Conservation (phyloP, 2,329 filamentous ascomycete genomes). For the Aureobasidium lini region DNA sequence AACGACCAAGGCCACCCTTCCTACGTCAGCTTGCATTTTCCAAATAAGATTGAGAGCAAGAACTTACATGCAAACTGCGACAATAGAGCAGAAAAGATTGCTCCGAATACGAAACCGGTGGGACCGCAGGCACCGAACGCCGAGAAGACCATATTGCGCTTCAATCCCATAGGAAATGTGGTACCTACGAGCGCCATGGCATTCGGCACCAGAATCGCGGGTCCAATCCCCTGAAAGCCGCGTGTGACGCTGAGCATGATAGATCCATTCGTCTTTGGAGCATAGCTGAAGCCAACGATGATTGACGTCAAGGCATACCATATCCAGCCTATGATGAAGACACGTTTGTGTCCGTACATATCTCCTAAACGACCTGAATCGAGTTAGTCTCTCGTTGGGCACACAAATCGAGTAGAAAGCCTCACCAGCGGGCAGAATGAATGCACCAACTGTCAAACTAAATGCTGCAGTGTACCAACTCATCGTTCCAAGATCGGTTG, state of each 20-base stretch:
- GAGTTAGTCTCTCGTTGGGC: not conserved
- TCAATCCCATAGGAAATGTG: slow-evolving; percentile 27
- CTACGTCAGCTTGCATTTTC: slow-evolving; percentile 24
- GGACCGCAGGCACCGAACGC: slow-evolving; percentile 32
- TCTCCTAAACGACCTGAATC: slow-evolving; percentile 32
- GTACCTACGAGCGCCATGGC: slow-evolving; percentile 30
- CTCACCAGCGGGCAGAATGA: slow-evolving; percentile 35
- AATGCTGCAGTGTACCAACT: slow-evolving; percentile 39
- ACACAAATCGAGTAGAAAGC: not conserved
- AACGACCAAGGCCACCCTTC: slow-evolving; percentile 28
- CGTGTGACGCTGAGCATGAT: slow-evolving; percentile 31
- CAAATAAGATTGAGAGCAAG: slow-evolving; percentile 40
- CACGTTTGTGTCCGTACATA: slow-evolving; percentile 36
- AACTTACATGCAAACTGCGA: slow-evolving; percentile 29
- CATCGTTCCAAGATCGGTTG: slow-evolving; percentile 33
- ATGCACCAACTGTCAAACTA: slow-evolving; percentile 37
- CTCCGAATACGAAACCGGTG: slow-evolving; percentile 29
- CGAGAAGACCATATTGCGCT: slow-evolving; percentile 33
- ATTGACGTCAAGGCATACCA: slow-evolving; percentile 34
- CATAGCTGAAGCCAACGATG: slow-evolving; percentile 33
- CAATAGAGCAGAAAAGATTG: slow-evolving; percentile 28
- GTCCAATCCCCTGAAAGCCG: slow-evolving; percentile 34
- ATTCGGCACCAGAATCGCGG: slow-evolving; percentile 31
- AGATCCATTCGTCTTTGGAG: slow-evolving; percentile 20
- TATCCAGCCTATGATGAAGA: slow-evolving; percentile 33